These are phyloP conservation scores for Cladosporium sp. DNA, from an alignment of 2,329 filamentous ascomycete species.

Conservation along the genomic window DNA sequence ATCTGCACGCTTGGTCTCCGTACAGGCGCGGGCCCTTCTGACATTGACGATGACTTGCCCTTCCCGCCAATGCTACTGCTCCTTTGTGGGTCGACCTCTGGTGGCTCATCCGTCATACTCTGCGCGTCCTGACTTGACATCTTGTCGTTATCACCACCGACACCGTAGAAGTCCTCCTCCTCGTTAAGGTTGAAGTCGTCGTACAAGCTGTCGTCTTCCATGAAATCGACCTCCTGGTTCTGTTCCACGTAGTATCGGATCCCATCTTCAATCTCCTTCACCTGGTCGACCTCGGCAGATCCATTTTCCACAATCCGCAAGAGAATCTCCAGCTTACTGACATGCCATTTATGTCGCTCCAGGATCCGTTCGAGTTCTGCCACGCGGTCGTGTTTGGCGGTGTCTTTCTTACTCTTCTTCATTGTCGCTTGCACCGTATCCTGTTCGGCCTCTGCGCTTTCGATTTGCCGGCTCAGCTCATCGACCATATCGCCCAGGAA, in stretches of 20 bases:
- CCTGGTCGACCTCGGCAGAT: conserved; percentile 79
- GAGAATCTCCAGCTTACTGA: conserved; percentile 85
- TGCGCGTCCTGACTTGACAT: conserved; percentile 94
- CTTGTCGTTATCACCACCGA: conserved; percentile 74
- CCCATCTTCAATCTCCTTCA: conserved; percentile 82
- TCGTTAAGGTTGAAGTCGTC: conserved; percentile 90
- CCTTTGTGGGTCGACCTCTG: conserved; percentile 54
- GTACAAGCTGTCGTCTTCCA: conserved; percentile 92
- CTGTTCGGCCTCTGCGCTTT: conserved; percentile 83
- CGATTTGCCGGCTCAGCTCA: conserved; percentile 89
- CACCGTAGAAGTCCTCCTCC: conserved; percentile 83
- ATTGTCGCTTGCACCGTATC: conserved; percentile 81
- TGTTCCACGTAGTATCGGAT: conserved; percentile 95
- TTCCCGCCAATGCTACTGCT: conserved; percentile 41
- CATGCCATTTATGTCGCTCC: conserved; percentile 95
- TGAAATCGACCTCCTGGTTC: conserved; percentile 81
- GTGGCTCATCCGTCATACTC: conserved; percentile 79
- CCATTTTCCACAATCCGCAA: conserved; percentile 89
- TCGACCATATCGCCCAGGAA: conserved; percentile 86
- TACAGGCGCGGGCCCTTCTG: conserved; percentile 55
- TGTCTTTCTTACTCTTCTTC: conserved; percentile 92
- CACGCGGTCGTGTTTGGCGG: conserved; percentile 78
- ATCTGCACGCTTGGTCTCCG: conserved; percentile 82
- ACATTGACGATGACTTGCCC: conserved; percentile 48
- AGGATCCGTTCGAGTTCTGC: conserved; percentile 78